Base-by-base conservation (phyloP, 805 yeast genomes). In the Candida sonorensis region DNA sequence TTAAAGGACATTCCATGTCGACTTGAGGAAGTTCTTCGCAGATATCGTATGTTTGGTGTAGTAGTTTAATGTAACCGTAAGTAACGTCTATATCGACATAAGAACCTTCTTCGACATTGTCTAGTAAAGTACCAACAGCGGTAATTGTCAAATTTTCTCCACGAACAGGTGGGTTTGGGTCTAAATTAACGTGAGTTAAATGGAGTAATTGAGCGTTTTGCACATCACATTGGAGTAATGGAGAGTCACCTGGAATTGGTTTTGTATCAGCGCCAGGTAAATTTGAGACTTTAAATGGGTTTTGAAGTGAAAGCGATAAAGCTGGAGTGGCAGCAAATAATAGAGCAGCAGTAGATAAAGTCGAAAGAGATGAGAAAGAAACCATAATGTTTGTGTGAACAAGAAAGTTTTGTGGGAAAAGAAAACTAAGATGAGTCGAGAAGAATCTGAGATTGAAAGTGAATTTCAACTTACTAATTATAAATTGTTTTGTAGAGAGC, bases 21-120 rank as follows among this genome's bases (percentile, higher is more conserved):
- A 87, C 88, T 47, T 87, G 81, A 33, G 75, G 74, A 37, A 87
- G 67, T 53, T 86, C 79, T 44, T 87, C 95, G 60, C 98, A 92
- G 40, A 92, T 66, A 57, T 92, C 97, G 55, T 80, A 83, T n/a
- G 94, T 84, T 55, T 87, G 90, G 47, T 85, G 81, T 33, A 92
- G 62, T 36, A 92, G 69, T 46, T 82, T 82, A 59, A 92, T 88
- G 62, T 82, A 88, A 5, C 97, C 98, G 50, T 87, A 81, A 44
- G 83, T 72, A 14, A 92, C 97, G 45, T 86, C 94, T 18, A 92
- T 90, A 45, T 88, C 96, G 31, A 92, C 94, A 50, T 88, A 92
- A 0, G 97, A 84, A 21, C 98, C 98, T 13, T 85, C 90, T 18
- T 57, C 73, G 23, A 92, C 63, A 7, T 64, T 65, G 31, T 67